Conservation (phyloP, 2,329 filamentous ascomycete species). For the Pezicula carpinea region DNA sequence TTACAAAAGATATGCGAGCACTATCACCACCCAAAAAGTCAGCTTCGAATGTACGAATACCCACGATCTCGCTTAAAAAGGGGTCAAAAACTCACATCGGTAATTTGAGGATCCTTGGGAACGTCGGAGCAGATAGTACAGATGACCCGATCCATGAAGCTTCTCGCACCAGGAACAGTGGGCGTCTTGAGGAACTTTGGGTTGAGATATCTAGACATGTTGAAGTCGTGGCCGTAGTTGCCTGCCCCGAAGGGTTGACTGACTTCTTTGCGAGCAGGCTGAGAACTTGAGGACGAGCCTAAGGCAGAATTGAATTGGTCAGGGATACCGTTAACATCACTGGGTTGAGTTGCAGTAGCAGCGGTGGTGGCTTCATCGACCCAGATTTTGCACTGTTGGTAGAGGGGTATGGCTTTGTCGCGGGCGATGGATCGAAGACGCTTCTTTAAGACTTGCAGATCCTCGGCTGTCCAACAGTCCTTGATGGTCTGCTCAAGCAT, state of each 20-base stretch:
- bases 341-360: too few relatives aligned
- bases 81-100: conserved; percentile 23
- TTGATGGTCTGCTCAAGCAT: conserved; percentile 27
- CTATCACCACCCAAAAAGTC: conserved; percentile 9
- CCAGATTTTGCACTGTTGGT: conserved; percentile 25
- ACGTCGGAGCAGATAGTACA: conserved; percentile 39
- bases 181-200: conserved; percentile 6
- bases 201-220: conserved; percentile 16
- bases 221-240: conserved; percentile 27
- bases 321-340: too few relatives aligned
- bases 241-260: conserved; percentile 19
- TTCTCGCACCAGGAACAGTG: conserved; percentile 26
- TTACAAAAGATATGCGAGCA: conserved; percentile 54
- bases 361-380: conserved; percentile 2
- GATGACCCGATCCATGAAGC: conserved; percentile 27
- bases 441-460: conserved; percentile 15
- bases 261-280: conserved; percentile 2
- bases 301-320: too few relatives aligned
- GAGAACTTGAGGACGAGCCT: too few relatives aligned
- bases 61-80: too few relatives aligned
- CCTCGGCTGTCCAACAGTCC: conserved; percentile 24
- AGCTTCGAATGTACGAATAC: background rate
- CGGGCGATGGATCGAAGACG: background rate
- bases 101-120: conserved; percentile 37
- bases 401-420: conserved; percentile 15